Conservation (phyloP, 2,329 filamentous ascomycete species). For the Xylaria sp. region DNA sequence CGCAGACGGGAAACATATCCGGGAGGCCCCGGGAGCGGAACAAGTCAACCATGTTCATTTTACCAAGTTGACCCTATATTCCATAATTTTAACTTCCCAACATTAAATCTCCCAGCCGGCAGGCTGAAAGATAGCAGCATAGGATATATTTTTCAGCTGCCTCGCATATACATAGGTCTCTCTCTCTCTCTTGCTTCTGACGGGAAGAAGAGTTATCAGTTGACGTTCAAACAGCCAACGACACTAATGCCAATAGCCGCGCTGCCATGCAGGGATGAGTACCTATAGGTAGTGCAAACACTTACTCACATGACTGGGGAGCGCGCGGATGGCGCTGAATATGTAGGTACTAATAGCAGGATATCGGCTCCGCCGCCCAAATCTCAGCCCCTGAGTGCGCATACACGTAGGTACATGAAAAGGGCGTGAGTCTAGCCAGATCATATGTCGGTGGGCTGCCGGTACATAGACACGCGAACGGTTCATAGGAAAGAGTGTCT, state of each 20-base stretch:
- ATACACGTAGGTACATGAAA: background rate
- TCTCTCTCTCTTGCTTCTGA: slow-evolving; percentile 6
- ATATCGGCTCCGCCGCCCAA: background rate
- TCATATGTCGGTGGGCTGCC: background rate
- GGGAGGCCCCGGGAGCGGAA: background rate
- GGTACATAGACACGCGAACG: background rate
- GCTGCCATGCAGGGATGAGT: slow-evolving; percentile 43
- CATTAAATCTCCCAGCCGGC: background rate
- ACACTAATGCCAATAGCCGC: slow-evolving; percentile 47
- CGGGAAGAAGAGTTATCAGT: slow-evolving; percentile 21
- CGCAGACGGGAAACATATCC: background rate
- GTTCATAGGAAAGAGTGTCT: background rate
- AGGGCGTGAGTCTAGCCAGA: slow-evolving; percentile 10
- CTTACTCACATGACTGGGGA: slow-evolving; percentile 24
- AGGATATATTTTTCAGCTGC: background rate
- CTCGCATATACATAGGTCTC: background rate
- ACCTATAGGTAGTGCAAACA: slow-evolving; percentile 39
- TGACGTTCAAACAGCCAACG: slow-evolving; percentile 49
- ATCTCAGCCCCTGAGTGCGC: too few relatives aligned
- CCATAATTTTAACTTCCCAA: background rate
- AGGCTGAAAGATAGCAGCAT: background rate
- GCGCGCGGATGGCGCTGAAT: slow-evolving; percentile 5
- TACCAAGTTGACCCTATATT: background rate
- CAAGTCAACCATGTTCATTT: slow-evolving; percentile 5
- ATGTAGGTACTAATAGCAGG: background rate